phyloP scores from a whole-genome alignment of 192 early-diverging fungal species.

The Rhizoclosmatium sp. region DNA sequence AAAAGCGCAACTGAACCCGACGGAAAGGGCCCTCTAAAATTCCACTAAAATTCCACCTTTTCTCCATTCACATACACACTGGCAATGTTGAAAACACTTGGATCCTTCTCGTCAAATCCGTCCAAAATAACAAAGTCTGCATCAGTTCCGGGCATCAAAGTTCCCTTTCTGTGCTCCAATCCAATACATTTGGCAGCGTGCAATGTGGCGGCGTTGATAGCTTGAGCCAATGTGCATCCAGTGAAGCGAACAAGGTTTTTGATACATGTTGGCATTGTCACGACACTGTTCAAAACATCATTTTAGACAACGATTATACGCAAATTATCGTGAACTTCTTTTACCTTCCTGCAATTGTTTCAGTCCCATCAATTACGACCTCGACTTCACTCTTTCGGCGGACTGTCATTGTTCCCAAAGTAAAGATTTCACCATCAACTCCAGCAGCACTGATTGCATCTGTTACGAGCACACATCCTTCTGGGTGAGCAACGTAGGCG shows the following conservation, averaged over 20 bases:
- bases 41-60: slow-evolving; percentile 1
- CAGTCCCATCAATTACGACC: slow-evolving; percentile 78
- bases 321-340: slow-evolving; percentile 17
- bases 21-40: background rate
- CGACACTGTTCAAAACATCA: slow-evolving; percentile 46
- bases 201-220: slow-evolving; percentile 80
- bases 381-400: slow-evolving; percentile 56
- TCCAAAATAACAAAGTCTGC: slow-evolving; percentile 80
- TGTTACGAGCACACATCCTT: slow-evolving; percentile 79
- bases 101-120: slow-evolving; percentile 39
- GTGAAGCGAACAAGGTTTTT: slow-evolving; percentile 82
- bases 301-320: background rate
- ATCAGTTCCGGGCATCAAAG: slow-evolving; percentile 74
- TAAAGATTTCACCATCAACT: slow-evolving; percentile 73
- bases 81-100: slow-evolving; percentile 20
- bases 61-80: slow-evolving; percentile 24
- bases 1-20: background rate
- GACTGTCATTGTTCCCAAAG: slow-evolving; percentile 73
- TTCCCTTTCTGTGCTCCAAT: slow-evolving; percentile 75
- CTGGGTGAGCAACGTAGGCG: slow-evolving; percentile 81
- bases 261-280: slow-evolving; percentile 76
- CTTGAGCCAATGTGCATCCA: slow-evolving; percentile 77
- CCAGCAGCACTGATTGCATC: slow-evolving; percentile 83
- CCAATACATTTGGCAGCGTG: slow-evolving; percentile 80
- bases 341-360: slow-evolving; percentile 72